Percentiles rank a stretch among this genome's conserved stretches.
phyloP scores from a whole-genome alignment of 805 yeast species.

The Danielia reshetovae region DNA sequence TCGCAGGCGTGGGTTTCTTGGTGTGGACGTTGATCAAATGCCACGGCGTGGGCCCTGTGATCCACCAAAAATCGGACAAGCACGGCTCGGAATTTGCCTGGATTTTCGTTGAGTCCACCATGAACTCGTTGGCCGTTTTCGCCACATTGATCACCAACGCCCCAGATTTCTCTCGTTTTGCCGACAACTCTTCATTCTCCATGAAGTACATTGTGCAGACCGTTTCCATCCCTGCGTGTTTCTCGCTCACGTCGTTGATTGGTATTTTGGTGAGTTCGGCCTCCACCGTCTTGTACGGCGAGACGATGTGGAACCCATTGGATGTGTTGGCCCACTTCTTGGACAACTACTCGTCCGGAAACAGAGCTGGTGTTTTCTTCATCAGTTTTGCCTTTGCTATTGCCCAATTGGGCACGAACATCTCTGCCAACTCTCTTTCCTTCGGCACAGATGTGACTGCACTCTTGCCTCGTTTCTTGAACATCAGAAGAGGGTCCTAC shows the following conservation, averaged over 20 bases:
- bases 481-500: constrained; percentile 77
- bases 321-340: constrained; percentile 68
- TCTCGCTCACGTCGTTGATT: constrained; percentile 75
- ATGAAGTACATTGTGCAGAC: constrained; percentile 44
- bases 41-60: constrained; percentile 71
- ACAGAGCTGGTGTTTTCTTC: constrained; percentile 77
- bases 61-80: constrained; percentile 50
- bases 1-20: constrained; percentile 79
- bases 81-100: constrained; percentile 66
- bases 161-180: constrained; percentile 86
- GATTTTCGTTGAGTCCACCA: constrained; percentile 74
- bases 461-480: constrained; percentile 56
- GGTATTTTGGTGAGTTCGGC: constrained; percentile 86
- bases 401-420: constrained; percentile 76
- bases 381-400: constrained; percentile 66
- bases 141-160: constrained; percentile 87
- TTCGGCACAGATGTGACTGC: constrained; percentile 75
- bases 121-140: constrained; percentile 82
- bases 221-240: constrained; percentile 69
- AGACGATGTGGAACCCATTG: constrained; percentile 78
- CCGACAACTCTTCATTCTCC: constrained; percentile 42
- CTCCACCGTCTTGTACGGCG: constrained; percentile 61
- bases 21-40: constrained; percentile 83
- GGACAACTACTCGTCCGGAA: constrained; percentile 45
- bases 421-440: constrained; percentile 66